Evolutionary conservation across 2,329 filamentous ascomycete genomes (phyloP), one percentile per base, ranked within the genome.

Genomic region (Aurifilum marmelostoma): DNA sequence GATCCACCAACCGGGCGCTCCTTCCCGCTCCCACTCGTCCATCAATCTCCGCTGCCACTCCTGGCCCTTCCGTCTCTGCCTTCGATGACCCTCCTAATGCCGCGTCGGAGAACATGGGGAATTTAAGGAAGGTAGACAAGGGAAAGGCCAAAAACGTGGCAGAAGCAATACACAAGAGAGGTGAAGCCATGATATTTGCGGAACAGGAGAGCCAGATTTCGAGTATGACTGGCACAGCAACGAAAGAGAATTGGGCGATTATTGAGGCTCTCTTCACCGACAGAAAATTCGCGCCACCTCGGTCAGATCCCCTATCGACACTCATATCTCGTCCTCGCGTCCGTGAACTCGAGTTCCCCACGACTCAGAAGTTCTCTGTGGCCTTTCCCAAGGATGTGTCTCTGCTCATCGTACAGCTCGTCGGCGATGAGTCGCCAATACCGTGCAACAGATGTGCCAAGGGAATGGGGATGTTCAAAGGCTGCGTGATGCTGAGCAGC

Each of bases 361-460:
- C 27, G 47, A 60, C 8, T 11, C 39, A 27, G 29, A 47, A 18
- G 16, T 41, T 70, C 9, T 16, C n/a, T 24, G 41, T 67, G 0
- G 21, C 29, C 2, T 27, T 34, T 9, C 66, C 68, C 2, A 68
- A 63, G 6, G 67, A 65, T 16, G 63, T 65, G 6, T 47, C 47
- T 21, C 11, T 68, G 8, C 66, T 70, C 8, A 63, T 68, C 16
- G 68, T 63, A 1, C 68, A 70, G 47, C 59, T 70, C 3, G 32
- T 50, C 21, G 68, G 68, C 1, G 2, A 24, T 2, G 66, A 70
- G n/a, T n/a, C 63, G 2, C 41, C 68, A 2, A 34, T 11, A 6
- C 50, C 66, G 1, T 70, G 68, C 24, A 47, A n/a, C 7, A 54
- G 47, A 0, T 70, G 68, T 16, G 14, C 14, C 3, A 6, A 5